phyloP scores from a whole-genome alignment of 2,329 filamentous ascomycete genomes.

The Trichoderma sp. region DNA sequence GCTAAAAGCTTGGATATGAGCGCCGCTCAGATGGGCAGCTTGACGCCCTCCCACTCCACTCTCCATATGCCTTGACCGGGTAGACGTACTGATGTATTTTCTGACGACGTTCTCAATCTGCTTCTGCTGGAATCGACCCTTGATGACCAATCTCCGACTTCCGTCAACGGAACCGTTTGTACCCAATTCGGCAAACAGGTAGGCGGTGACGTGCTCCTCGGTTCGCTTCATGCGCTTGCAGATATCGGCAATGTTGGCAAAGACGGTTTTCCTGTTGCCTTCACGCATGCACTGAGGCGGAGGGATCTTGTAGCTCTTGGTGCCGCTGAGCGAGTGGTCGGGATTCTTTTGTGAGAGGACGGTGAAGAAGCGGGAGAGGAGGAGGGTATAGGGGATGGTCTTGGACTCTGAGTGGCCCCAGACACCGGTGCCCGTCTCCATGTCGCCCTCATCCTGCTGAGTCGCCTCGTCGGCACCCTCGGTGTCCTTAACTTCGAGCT shows the following conservation, averaged over 20 bases:
- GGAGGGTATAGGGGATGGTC: conserved; percentile 79
- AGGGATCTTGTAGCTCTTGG: conserved; percentile 98
- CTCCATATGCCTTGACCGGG: not conserved
- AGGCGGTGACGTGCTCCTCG: conserved; percentile 95
- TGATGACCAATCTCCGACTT: conserved; percentile 91
- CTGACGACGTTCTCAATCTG: conserved; percentile 97
- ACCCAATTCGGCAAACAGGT: conserved; percentile 96
- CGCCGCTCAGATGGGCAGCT: not conserved
- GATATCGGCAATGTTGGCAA: conserved; percentile 98
- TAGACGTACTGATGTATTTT: conserved; percentile 82
- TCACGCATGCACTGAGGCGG: conserved; percentile 98
- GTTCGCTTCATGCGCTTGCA: conserved; percentile 99
- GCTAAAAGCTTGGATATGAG: too few species aligned
- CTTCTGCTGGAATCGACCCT: conserved; percentile 99
- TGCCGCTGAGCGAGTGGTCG: conserved; percentile 84
- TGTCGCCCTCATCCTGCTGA: conserved; percentile 68
- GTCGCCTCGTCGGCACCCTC: conserved; percentile 55
- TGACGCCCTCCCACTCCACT: not conserved
- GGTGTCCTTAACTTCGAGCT: conserved; percentile 67
- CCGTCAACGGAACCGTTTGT: conserved; percentile 95
- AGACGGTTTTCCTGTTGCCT: conserved; percentile 99
- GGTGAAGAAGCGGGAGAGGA: conserved; percentile 91
- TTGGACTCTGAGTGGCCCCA: conserved; percentile 81
- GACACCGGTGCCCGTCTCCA: conserved; percentile 85
- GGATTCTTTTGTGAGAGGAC: conserved; percentile 95